A percentile compares a stretch with the other conserved stretches of the same genome.
Conservation (phyloP, 2,329 filamentous ascomycete genomes). For the Setomelanomma holmii region DNA sequence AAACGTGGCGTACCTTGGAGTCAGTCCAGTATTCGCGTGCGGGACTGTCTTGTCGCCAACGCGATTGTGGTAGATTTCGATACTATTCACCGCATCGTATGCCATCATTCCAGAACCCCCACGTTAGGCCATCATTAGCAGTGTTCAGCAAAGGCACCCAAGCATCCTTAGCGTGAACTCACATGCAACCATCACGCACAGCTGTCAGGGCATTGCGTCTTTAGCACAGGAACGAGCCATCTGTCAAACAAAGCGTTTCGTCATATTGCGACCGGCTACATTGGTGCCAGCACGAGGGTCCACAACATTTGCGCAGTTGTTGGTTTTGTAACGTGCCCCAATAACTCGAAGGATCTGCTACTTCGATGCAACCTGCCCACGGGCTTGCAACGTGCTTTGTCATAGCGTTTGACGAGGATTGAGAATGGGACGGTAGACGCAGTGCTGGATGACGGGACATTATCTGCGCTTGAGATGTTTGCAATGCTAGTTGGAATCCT, state of each 20-base stretch:
- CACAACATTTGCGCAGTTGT: conserved; percentile 5
- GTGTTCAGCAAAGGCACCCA: conserved; percentile 1
- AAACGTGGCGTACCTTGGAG: not conserved
- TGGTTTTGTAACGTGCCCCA: conserved; percentile 1
- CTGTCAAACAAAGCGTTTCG: conserved; percentile 12
- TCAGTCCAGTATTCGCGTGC: not conserved
- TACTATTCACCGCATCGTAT: conserved; percentile 9
- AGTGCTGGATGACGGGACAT: conserved; percentile 8
- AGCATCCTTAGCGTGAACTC: conserved; percentile 12
- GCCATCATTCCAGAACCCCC: conserved; percentile 6
- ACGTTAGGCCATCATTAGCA: conserved; percentile 3
- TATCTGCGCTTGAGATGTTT: conserved; percentile 1
- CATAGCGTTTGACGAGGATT: conserved; percentile 4
- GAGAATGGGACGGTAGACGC: conserved; percentile 2
- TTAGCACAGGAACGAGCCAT: conserved; percentile 21
- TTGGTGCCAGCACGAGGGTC: conserved; percentile 1
- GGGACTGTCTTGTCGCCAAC: not conserved
- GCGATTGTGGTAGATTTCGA: not conserved
- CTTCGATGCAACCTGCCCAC: conserved; percentile 13
- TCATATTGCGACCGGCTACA: conserved; percentile 10
- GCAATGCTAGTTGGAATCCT: conserved; percentile 1
- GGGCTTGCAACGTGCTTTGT: conserved; percentile 7
- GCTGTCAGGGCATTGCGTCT: conserved; percentile 9
- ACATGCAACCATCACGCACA: conserved; percentile 14
- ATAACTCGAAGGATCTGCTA: conserved; percentile 2